Evolutionary conservation across 495 filamentous ascomycete species (phyloP).

Genomic region (Neurospora pannonica): DNA sequence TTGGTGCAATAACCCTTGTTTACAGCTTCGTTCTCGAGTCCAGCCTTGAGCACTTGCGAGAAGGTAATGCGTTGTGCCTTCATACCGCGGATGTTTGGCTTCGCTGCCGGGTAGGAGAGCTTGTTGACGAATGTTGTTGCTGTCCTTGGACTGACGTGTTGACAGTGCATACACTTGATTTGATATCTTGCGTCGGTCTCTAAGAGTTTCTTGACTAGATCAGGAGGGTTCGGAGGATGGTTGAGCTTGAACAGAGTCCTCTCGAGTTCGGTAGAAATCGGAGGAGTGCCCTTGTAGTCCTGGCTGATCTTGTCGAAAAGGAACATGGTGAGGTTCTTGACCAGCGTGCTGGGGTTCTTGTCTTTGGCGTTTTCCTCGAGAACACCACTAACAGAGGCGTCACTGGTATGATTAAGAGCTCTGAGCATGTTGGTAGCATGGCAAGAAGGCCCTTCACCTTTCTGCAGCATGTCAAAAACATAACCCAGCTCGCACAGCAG

Average conservation of each 20-base stretch:
- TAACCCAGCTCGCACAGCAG: conserved; percentile 92
- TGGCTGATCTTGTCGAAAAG: conserved; percentile 18
- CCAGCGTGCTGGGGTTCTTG: conserved; percentile 21
- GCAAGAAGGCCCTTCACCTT: conserved; percentile 83
- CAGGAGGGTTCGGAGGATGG: conserved; percentile 7
- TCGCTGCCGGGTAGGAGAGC: conserved; percentile 56
- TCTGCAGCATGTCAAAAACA: conserved; percentile 96
- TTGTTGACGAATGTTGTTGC: conserved; percentile 70
- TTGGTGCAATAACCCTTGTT: conserved; percentile 83
- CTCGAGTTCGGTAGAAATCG: conserved; percentile 19
- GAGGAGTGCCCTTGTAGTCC: conserved; percentile 19
- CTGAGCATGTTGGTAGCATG: conserved; percentile 96
- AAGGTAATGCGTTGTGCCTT: conserved; percentile 53
- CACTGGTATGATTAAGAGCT: conserved; percentile 70
- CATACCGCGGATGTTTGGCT: conserved; percentile 32
- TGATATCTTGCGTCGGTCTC: conserved; percentile 36
- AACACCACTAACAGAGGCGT: conserved; percentile 50
- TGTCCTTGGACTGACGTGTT: conserved; percentile 61
- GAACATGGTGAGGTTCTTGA: conserved; percentile 17
- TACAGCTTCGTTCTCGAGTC: conserved; percentile 74
- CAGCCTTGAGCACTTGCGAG: conserved; percentile 73
- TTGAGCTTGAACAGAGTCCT: conserved; percentile 13
- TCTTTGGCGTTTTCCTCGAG: conserved; percentile 63
- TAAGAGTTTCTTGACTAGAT: conserved; percentile 21
- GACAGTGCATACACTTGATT: conserved; percentile 75